Base-by-base conservation (phyloP, 805 yeast genomes). In the Nakazawaea ernobii region DNA sequence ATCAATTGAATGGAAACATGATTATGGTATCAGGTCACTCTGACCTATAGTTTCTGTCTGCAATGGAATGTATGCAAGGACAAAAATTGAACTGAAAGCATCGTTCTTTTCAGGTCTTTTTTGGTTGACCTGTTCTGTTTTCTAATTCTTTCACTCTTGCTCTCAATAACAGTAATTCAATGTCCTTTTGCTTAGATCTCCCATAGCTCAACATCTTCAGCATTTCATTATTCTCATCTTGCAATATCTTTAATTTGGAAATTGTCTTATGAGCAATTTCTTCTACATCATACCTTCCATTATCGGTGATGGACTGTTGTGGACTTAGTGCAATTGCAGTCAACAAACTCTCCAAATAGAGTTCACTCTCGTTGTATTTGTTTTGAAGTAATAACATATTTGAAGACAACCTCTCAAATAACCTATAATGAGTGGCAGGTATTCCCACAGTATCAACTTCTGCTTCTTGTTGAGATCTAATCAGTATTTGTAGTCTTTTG, bases 201-300 rank as follows among this genome's bases (percentile, higher is more conserved):
- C 95, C 88, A 62, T 74, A 82, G 53, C 90, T 80, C 9, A 86
- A 62, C 82, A 86, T 79, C 55, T 78, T 78, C 51, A 82, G 73
- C 65, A 88, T 71, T 52, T 74, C 80, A 49, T 80, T 82, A 59
- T 88, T 88, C 59, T 88, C 95, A 40, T 73, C 75, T 15, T 78
- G 78, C 50, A 88, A 65, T 49, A 74, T 67, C 46, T 77, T 77
- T 53, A 88, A 56, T 55, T 86, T 79, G 36, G 74, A 72, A 35
- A 87, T 69, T 49, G 86, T 77, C 55, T 82, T 82, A 59, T 87
- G 94, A 11, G 91, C 80, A 41, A 86, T 65, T 47, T 86, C 90
- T 56, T 85, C 81, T 43, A 79, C 84, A 56, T 87, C 95, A 59
- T 78, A 84, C 49, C 83, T 69, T 2, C 89, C 90, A 48, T 70